phyloP scores from a whole-genome alignment of 2,329 filamentous ascomycete genomes.

The Trichophyton equinum region DNA sequence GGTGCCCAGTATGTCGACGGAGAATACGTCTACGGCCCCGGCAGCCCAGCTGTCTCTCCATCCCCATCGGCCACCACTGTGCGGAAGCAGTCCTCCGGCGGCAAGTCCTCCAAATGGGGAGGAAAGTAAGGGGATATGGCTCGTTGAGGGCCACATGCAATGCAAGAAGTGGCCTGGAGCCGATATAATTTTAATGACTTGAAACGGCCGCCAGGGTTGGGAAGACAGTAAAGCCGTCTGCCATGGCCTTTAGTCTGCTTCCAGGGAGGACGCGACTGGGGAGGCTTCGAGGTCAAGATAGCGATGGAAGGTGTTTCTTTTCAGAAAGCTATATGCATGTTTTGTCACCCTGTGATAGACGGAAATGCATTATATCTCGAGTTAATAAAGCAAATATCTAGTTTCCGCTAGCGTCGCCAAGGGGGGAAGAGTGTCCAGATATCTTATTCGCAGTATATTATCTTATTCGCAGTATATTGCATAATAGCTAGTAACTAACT shows the following conservation, averaged over 20 bases:
- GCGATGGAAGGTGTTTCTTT: neutral
- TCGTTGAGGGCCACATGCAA: neutral
- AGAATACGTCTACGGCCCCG: slow-evolving; percentile 66
- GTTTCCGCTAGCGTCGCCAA: too few relatives aligned
- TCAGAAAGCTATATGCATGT: too few relatives aligned
- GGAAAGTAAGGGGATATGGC: slow-evolving; percentile 6
- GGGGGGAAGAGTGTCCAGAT: too few relatives aligned
- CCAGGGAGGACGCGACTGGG: neutral
- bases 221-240: neutral
- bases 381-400: neutral
- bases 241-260: neutral
- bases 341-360: neutral
- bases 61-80: slow-evolving; percentile 27
- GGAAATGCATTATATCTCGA: neutral
- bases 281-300: neutral
- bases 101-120: neutral
- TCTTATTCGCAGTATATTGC: too few relatives aligned
- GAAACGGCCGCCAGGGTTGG: neutral
- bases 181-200: neutral
- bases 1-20: slow-evolving; percentile 89
- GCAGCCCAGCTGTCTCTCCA: slow-evolving; percentile 17
- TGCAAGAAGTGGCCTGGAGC: neutral
- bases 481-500: too few relatives aligned
- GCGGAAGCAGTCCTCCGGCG: slow-evolving; percentile 29
- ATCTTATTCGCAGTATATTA: too few relatives aligned